Evolutionary conservation across 1,139 yeast species (phyloP), one percentile per base, ranked within the genome.

Genomic region (Lodderomyces jiufengensis): DNA sequence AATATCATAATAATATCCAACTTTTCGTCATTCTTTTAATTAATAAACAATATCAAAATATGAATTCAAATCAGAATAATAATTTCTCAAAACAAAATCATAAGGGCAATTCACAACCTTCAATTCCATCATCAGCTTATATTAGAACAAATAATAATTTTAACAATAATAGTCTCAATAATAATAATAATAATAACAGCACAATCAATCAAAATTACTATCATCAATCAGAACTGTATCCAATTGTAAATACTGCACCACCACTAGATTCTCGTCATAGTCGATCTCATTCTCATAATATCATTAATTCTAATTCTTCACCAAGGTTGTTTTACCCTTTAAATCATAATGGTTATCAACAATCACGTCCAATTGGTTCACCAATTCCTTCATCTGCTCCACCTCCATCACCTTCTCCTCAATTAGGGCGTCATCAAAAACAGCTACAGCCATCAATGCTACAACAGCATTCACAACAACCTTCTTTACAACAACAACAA

Each of bases 231-330:
- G 16, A 28, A 28, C 11, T 7, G 7, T 21, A 18, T 20, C 31
- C 22, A 5, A 28, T 28, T 11, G 24, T 24, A 20, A 30, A 30
- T 10, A 30, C 32, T 6, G 32, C 32, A 24, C 32, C 32, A 10
- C 32, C 32, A 23, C 15, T 11, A 15, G 32, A 30, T 14, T 24
- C 24, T 3, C 15, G 33, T 9, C 41, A 39, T 23, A 26, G 34
- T 7, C 33, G 45, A 18, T 40, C 45, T 7, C 40, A 36, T 15
- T 43, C 46, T 10, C 46, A 43, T 22, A 38, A 33, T 22, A 11
- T 21, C 3, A 7, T 18, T 18, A 30, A 32, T 26, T 31, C 27
- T 22, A 29, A 32, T n/a, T 24, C 15, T 18, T 21, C 24, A 14
- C 26, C 36, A 4, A 24, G 23, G 11, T 24, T 43, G 16, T 43